These are phyloP conservation scores for Puccinia triticina DNA, from an alignment of 1,284 basidiomycete species.

Conservation along the genomic window DNA sequence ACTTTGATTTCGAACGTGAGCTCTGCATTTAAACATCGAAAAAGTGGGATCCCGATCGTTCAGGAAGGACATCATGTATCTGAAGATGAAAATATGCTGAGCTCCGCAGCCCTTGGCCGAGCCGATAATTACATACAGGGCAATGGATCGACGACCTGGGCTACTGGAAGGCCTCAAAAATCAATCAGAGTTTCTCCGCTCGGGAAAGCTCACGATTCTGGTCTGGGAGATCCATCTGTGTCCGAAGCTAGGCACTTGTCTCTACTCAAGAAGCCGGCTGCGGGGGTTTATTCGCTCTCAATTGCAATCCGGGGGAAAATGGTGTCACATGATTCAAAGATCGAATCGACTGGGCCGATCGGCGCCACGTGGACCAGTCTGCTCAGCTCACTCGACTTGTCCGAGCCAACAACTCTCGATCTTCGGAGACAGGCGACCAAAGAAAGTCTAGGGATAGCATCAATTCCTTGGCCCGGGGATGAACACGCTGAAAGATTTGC, in stretches of 20 bases:
- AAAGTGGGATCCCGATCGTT: slow-evolving; percentile 18
- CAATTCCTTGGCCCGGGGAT: not conserved
- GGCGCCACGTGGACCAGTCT: slow-evolving; percentile 17
- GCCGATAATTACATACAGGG: not conserved
- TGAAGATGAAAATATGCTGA: not conserved
- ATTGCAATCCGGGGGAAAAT: slow-evolving; percentile 19
- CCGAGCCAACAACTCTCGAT: not conserved
- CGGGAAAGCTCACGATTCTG: not conserved
- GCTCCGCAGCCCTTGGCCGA: not conserved
- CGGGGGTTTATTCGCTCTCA: not conserved
- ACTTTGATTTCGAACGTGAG: slow-evolving; percentile 12
- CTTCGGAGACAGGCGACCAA: not conserved
- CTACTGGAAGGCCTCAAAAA: not conserved
- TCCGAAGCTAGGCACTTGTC: not conserved
- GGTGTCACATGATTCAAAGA: not conserved
- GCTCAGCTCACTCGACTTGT: slow-evolving; percentile 9
- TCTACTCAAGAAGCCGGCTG: not conserved
- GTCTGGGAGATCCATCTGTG: not conserved
- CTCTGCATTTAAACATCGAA: slow-evolving; percentile 25
- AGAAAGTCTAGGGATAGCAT: not conserved
- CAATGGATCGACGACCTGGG: not conserved
- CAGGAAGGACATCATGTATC: not conserved
- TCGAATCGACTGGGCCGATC: slow-evolving; percentile 21
- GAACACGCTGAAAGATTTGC: not conserved
- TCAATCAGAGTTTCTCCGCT: not conserved